Base-by-base conservation (phyloP, 805 yeast genomes). In the Lipomyces yamanashiensis region DNA sequence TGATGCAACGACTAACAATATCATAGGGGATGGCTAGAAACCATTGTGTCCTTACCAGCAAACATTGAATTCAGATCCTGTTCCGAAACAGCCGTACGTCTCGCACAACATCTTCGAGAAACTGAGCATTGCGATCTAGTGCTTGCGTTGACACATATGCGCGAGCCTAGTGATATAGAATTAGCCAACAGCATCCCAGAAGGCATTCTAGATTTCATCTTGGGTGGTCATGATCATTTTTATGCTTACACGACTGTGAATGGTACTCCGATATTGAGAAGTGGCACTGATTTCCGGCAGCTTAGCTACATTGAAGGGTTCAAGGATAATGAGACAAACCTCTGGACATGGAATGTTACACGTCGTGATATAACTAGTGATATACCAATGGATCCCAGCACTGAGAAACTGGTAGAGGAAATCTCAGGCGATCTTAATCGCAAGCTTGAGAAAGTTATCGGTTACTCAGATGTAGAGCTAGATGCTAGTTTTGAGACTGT, bases 191-290 rank as follows among this genome's bases (percentile, higher is more conserved):
- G 21, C 2, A 40, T 69, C 3, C 71, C 71, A 2, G 51, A 55
- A 17, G 71, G 70, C 7, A 56, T 71, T 10, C 36, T 68, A 15
- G 71, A 69, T 51, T 48, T 69, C 13, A 59, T 69, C 13, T 60
- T 69, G 7, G 70, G 69, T 12, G 71, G 71, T 4, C 71, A 69
- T 33, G 71, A 69, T 50, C 71, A 69, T 40, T 58, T 69, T 36
- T 69, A 69, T 54, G 61, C 68, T 9, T 67, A 67, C 55, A 54
- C 43, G n/a, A 23, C 49, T 2, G 55, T 60, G 8, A 67, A 69
- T 44, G 67, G 67, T 6, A 63, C 66, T 15, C 61, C 67, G 10
- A 55, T 69, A 5, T 33, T 69, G 19, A 49, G 66, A 39, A 57
- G 65, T 39, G 71, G 71, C 7, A 59, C 71, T 6, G 71, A 69